These are phyloP conservation scores for Suhomyces terraborum DNA, from an alignment of 1,139 yeast genomes.

Conservation along the genomic window DNA sequence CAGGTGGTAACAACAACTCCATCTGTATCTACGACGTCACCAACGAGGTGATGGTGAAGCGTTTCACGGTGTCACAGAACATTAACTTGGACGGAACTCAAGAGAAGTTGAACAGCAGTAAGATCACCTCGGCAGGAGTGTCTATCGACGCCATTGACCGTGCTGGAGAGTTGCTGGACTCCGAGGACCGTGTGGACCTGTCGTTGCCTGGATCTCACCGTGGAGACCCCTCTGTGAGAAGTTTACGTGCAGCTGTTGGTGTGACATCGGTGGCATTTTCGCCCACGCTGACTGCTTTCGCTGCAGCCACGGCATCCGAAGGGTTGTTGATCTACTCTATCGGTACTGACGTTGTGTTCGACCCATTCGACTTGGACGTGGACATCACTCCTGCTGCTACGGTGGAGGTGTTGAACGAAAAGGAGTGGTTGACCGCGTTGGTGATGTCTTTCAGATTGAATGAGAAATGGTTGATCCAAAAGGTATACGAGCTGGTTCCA, in stretches of 20 bases:
- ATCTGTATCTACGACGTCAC: constrained; percentile 88
- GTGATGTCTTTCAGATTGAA: constrained; percentile 94
- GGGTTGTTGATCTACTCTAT: constrained; percentile 84
- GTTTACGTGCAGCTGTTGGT: constrained; percentile 72
- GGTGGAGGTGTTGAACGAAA: constrained; percentile 58
- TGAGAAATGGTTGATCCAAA: constrained; percentile 71
- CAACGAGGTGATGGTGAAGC: constrained; percentile 79
- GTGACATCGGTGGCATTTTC: constrained; percentile 79
- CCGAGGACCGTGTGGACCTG: constrained; percentile 77
- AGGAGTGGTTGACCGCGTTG: constrained; percentile 76
- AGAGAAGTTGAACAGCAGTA: constrained; percentile 73
- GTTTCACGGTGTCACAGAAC: constrained; percentile 83
- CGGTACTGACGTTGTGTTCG: constrained; percentile 75
- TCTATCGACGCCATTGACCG: constrained; percentile 79
- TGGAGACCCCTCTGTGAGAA: constrained; percentile 85
- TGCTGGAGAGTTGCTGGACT: constrained; percentile 82
- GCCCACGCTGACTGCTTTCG: constrained; percentile 89
- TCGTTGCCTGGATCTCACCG: constrained; percentile 85
- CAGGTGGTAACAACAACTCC: constrained; percentile 91
- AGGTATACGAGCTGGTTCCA: constrained; percentile 78
- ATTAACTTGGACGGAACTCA: constrained; percentile 91
- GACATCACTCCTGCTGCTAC: constrained; percentile 88
- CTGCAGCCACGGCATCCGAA: constrained; percentile 96
- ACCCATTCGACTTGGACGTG: constrained; percentile 92
- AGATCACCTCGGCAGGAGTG: constrained; percentile 82